These are phyloP conservation scores for Meyerozyma carpophila DNA, from an alignment of 1,139 yeast genomes.

Conservation along the genomic window DNA sequence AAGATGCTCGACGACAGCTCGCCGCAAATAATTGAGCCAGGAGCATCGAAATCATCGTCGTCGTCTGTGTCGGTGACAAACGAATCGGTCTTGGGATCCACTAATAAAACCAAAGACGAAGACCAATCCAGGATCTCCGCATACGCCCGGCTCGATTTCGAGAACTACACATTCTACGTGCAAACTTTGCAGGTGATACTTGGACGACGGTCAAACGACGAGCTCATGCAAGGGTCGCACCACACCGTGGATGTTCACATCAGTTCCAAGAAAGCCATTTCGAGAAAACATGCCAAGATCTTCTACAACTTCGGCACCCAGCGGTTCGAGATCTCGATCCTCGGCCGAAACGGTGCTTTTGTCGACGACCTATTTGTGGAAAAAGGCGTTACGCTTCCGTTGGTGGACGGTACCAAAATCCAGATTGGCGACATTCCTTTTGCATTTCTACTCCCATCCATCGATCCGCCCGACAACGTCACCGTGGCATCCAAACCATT, in stretches of 20 bases:
- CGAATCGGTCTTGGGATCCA: constrained; percentile 1
- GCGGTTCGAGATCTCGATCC: constrained; percentile 79
- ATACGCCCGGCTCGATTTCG: constrained; percentile 90
- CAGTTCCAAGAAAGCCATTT: constrained; percentile 86
- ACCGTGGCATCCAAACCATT: constrained; percentile 26
- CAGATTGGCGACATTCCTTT: constrained; percentile 93
- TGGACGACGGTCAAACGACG: constrained; percentile 83
- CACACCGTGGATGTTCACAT: constrained; percentile 85
- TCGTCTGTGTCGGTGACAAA: background rate
- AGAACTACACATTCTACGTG: constrained; percentile 86
- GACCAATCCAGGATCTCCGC: constrained; percentile 66
- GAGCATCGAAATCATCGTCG: background rate
- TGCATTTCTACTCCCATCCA: constrained; percentile 70
- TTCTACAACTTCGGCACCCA: constrained; percentile 95
- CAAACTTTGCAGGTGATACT: constrained; percentile 91
- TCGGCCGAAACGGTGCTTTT: constrained; percentile 95
- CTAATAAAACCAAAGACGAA: constrained; percentile 11
- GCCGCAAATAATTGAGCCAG: background rate
- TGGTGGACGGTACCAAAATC: constrained; percentile 73
- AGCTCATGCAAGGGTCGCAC: constrained; percentile 40
- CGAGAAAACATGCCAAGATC: constrained; percentile 89
- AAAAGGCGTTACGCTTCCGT: constrained; percentile 83
- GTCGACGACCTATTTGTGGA: constrained; percentile 86
- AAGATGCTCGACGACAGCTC: background rate
- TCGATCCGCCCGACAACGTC: constrained; percentile 21